Evolutionary conservation across 176 grass and related monocot genomes (phyloP).

Genomic region (Phoenix dactylifera): DNA sequence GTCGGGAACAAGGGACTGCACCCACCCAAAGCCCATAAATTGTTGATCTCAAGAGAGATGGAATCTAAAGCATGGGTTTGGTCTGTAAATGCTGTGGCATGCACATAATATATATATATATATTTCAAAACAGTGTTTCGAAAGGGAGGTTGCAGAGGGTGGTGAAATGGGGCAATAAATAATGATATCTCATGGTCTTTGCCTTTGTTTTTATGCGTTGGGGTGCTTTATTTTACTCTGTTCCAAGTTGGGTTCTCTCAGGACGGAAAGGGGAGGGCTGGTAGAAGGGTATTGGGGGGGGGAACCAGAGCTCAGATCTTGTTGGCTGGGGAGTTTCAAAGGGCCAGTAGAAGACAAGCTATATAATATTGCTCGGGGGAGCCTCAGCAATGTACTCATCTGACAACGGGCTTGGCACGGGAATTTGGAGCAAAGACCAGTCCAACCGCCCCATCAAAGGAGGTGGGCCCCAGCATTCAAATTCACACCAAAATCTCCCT

Average conservation of each 20-base stretch:
- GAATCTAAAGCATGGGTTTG: conserved; percentile 26
- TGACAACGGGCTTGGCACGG: conserved; percentile 11
- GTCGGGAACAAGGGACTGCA: conserved; percentile 17
- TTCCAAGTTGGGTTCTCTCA: conserved; percentile 23
- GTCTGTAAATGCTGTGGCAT: conserved; percentile 20
- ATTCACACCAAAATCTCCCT: conserved; percentile 17
- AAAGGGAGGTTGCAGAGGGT: not conserved
- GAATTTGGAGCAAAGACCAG: conserved; percentile 45
- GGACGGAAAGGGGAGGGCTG: not conserved
- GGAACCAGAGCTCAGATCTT: conserved; percentile 20
- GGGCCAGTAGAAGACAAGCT: conserved; percentile 52
- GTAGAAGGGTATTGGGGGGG: conserved; percentile 13
- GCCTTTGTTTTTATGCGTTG: conserved; percentile 55
- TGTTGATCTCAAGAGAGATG: conserved; percentile 24
- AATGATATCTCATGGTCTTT: conserved; percentile 24
- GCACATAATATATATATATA: no score
- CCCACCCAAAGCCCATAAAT: conserved; percentile 8
- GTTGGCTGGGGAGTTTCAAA: conserved; percentile 5
- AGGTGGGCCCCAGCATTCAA: conserved; percentile 37
- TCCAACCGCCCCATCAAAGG: conserved; percentile 43
- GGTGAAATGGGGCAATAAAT: conserved; percentile 24
- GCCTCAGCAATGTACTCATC: conserved; percentile 12
- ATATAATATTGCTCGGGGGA: conserved; percentile 32
- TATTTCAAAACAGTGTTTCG: conserved; percentile 3
- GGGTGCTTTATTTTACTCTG: conserved; percentile 35